Evolutionary conservation across 2,329 filamentous ascomycete genomes (phyloP).

Genomic region (Fusarium miscanthi): DNA sequence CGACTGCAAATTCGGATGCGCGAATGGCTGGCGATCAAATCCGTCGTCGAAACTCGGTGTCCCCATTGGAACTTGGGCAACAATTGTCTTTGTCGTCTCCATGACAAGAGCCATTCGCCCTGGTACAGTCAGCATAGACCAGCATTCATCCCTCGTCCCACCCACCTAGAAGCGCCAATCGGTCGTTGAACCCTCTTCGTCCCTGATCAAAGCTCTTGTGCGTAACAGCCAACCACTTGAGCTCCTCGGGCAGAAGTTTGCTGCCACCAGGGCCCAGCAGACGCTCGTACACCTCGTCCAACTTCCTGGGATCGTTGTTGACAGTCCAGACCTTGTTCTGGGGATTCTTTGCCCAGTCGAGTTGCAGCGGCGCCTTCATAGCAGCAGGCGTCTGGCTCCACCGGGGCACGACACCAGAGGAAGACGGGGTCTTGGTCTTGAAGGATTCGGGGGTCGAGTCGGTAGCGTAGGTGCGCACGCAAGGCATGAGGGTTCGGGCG

Average conservation of each 20-base stretch:
- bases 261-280: slow-evolving; percentile 81
- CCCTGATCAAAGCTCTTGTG: slow-evolving; percentile 99
- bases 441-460: slow-evolving; percentile 45
- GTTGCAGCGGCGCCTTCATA: slow-evolving; percentile 77
- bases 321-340: slow-evolving; percentile 69
- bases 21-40: slow-evolving; percentile 72
- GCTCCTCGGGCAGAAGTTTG: slow-evolving; percentile 83
- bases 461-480: slow-evolving; percentile 47
- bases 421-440: slow-evolving; percentile 31
- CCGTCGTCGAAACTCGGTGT: slow-evolving; percentile 53
- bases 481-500: slow-evolving; percentile 37
- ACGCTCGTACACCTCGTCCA: slow-evolving; percentile 82
- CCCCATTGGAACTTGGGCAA: slow-evolving; percentile 48
- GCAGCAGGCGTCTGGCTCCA: slow-evolving; percentile 77
- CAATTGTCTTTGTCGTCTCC: slow-evolving; percentile 54
- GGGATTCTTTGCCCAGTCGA: slow-evolving; percentile 66
- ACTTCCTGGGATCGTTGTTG: slow-evolving; percentile 77
- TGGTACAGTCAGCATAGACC: slow-evolving; percentile 33
- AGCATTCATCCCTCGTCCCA: not conserved
- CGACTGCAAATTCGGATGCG: slow-evolving; percentile 76
- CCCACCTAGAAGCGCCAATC: slow-evolving; percentile 87
- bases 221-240: slow-evolving; percentile 96
- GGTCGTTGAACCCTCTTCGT: slow-evolving; percentile 91
- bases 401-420: slow-evolving; percentile 58
- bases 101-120: slow-evolving; percentile 53